Base-by-base conservation (phyloP, 2,329 filamentous ascomycete species). In the Epichloe glyceriae region DNA sequence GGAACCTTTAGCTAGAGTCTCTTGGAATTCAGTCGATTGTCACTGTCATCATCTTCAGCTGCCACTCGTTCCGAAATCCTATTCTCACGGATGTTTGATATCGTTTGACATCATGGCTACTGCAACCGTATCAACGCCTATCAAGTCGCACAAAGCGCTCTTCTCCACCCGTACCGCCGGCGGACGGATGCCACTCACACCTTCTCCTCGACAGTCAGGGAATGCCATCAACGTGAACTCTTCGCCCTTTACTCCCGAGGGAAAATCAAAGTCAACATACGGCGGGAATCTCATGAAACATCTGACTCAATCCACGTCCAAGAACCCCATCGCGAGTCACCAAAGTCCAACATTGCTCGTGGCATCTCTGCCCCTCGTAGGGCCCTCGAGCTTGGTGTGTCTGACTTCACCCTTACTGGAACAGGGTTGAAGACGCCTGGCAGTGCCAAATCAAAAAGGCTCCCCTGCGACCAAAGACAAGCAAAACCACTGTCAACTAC, bases 271-370 rank as follows among this genome's bases (percentile, higher is more conserved):
- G 71, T 88, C 88, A 7, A 82, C 88, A 54, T 93, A 88, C 67
- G 81, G 84, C 55, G 85, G 83, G 56, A 90, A 89, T 69, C 74
- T 95, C 52, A 80, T 87, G 56, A 77, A 86, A 54, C 85, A 89
- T 64, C 85, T 95, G 63, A 77, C 85, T 55, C 86, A 85, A 62
- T 83, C 78, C 2, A 70, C 69, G 54, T 76, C 82, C 55, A 85
- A 83, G 72, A 71, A 76, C 40, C 79, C 40, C 84, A 87, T 67
- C 85, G 86, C 47, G 86, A 93, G 65, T 96, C 91, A 2, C 89
- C 90, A 65, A 97, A 97, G 75, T 96, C 90, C 53, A 97, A 96
- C 75, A 96, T 96, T 67, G 87, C 86, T 58, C 81, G 82, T 57
- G 72, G 73, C 41, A 79, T 80, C 51, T 78, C 83, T 52, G 90